Evolutionary conservation across 2,329 filamentous ascomycete genomes (phyloP).

Genomic region (Cordyceps tenuipes): DNA sequence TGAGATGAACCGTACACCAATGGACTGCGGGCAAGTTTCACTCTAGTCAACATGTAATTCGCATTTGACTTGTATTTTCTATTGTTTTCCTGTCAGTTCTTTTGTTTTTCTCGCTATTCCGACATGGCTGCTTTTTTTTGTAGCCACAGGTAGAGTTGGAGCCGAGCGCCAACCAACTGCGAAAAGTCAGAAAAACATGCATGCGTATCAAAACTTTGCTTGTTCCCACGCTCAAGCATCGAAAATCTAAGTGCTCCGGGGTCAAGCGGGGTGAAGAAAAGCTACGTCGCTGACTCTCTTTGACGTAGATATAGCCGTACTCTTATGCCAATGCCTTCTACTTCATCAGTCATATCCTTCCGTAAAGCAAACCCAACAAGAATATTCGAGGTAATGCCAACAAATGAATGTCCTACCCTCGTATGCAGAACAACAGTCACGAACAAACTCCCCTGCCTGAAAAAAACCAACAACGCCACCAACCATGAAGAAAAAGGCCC

Average conservation of each 20-base stretch:
- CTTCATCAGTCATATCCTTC: background rate
- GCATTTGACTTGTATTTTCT: too few relatives aligned
- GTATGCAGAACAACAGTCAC: background rate
- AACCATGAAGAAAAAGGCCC: background rate
- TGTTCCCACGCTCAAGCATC: background rate
- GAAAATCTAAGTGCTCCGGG: background rate
- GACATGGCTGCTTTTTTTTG: background rate
- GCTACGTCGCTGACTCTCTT: background rate
- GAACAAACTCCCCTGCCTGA: background rate
- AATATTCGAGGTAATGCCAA: background rate
- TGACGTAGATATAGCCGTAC: background rate
- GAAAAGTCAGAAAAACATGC: constrained; percentile 15
- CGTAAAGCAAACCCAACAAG: background rate
- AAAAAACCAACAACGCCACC: too few relatives aligned
- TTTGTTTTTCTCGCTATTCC: background rate
- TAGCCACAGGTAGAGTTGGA: background rate
- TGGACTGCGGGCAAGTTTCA: too few relatives aligned
- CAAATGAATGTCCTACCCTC: background rate
- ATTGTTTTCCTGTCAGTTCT: too few relatives aligned
- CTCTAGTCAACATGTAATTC: too few relatives aligned
- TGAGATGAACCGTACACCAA: too few relatives aligned
- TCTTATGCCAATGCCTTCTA: background rate
- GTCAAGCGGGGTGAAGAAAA: too few relatives aligned
- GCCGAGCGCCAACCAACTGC: background rate
- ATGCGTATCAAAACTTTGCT: background rate